phyloP scores from a whole-genome alignment of 2,329 filamentous ascomycete species.

The Mariannaea sp. region DNA sequence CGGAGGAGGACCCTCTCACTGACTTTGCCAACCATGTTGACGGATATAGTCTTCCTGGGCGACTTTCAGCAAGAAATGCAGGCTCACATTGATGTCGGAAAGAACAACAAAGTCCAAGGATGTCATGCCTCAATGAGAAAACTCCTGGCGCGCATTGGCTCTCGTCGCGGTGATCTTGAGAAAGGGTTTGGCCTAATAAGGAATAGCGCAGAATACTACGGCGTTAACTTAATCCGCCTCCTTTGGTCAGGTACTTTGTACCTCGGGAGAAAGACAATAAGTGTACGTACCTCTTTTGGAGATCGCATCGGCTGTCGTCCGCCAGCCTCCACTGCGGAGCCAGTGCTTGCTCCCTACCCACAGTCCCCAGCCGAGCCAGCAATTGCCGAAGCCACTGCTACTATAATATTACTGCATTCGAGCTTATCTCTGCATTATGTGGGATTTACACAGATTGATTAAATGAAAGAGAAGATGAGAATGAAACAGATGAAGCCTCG shows the following conservation, averaged over 20 bases:
- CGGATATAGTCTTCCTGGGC: slow-evolving; percentile 22
- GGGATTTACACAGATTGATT: too few species aligned
- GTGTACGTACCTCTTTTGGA: too few species aligned
- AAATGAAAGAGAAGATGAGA: too few species aligned
- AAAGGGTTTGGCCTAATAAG: slow-evolving; percentile 17
- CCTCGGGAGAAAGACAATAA: too few species aligned
- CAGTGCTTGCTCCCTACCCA: too few species aligned
- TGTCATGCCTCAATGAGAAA: slow-evolving; percentile 33
- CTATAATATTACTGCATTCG: too few species aligned
- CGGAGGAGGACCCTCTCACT: slow-evolving; percentile 67
- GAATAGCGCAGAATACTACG: slow-evolving; percentile 20
- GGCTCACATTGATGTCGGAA: slow-evolving; percentile 32
- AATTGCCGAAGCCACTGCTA: too few species aligned
- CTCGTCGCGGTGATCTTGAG: slow-evolving; percentile 26
- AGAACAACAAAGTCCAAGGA: slow-evolving; percentile 23
- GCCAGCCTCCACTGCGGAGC: too few species aligned
- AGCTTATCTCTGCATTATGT: too few species aligned
- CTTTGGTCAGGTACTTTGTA: not conserved
- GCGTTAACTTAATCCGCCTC: slow-evolving; percentile 26
- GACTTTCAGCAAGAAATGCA: slow-evolving; percentile 18
- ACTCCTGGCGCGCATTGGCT: slow-evolving; percentile 34
- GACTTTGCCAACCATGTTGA: slow-evolving; percentile 65
- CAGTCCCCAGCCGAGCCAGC: too few species aligned
- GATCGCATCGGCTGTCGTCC: too few species aligned
- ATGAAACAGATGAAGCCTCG: too few species aligned